These are phyloP conservation scores for Aspergillus novofumigatus DNA, from an alignment of 2,329 filamentous ascomycete genomes.

Conservation along the genomic window DNA sequence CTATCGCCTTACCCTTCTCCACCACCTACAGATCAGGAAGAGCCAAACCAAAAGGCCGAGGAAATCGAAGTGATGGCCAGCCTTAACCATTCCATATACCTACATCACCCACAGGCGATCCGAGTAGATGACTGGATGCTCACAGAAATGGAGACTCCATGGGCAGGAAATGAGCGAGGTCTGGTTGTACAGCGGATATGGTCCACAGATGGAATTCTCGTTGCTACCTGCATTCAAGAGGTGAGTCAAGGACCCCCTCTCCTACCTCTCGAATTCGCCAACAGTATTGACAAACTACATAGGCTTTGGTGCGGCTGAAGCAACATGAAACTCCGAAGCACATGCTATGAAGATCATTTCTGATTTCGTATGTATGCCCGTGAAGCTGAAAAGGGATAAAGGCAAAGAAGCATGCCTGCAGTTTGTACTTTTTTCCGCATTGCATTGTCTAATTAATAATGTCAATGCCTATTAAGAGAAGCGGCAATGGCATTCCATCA, in stretches of 20 bases:
- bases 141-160: conserved; percentile 47
- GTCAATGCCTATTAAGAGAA: no score
- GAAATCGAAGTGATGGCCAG: conserved; percentile 49
- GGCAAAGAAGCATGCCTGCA: no score
- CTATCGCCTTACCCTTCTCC: conserved; percentile 68
- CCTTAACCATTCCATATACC: conserved; percentile 49
- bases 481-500: no score
- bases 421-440: no score
- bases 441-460: no score
- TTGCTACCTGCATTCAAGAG: conserved; percentile 50
- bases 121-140: conserved; percentile 50
- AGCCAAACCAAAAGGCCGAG: conserved; percentile 22
- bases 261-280: no score
- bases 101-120: conserved; percentile 47
- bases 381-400: no score
- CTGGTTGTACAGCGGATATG: conserved; percentile 48
- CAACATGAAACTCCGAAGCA: no score
- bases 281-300: no score
- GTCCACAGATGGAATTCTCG: conserved; percentile 45
- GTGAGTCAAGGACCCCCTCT: conserved; percentile 24
- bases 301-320: no score
- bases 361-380: no score
- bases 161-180: conserved; percentile 48
- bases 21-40: conserved; percentile 18
- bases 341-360: no score